Base-by-base conservation (phyloP, 1,284 basidiomycete species). In the Heliocybe sulcata region DNA sequence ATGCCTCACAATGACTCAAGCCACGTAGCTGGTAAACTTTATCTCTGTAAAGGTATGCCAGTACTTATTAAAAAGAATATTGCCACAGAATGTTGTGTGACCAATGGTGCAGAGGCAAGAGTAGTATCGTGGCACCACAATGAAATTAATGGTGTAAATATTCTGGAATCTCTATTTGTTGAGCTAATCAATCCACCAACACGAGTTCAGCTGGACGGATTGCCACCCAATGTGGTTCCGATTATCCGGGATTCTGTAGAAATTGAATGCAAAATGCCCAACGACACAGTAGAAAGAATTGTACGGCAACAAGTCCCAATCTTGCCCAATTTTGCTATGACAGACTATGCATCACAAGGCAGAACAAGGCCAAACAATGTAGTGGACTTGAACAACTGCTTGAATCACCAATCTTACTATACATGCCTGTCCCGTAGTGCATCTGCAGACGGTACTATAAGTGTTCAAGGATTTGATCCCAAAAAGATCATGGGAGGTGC, bases 291-390 rank as follows among this genome's bases (percentile, higher is more conserved):
- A 1, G 33, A 69, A 2, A 31, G 26, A 6, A 60, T 75, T 11
- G 51, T 45, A 0, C 50, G 69, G 14, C 53, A 59, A 1, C 74
- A 76, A 56, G 67, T 75, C 0, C 55, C 64, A 14, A 58, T 74
- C 0, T 33, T 74, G 0, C 67, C 67, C 0, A 73, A 75, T 54
- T 76, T 75, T 67, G 64, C 69, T 2, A 75, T 75, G 67, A 74
- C 73, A 16, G 72, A 74, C 55, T 74, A 68, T 64, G 58, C 61
- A 1, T 70, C 69, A 0, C 73, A 76, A 61, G 74, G 73, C 2
- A 69, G 72, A 54, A 71, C 70, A 1, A 48, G 70, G 20, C 19
- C 29, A 2, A 52, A 55, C 6, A 75, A 74, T 64, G 58, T 66
- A 3, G 66, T 71, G 19, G 65, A 75, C 57, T 38, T 75, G 0